phyloP scores from a whole-genome alignment of 2,329 filamentous ascomycete genomes.

The Neofusicoccum ribis region DNA sequence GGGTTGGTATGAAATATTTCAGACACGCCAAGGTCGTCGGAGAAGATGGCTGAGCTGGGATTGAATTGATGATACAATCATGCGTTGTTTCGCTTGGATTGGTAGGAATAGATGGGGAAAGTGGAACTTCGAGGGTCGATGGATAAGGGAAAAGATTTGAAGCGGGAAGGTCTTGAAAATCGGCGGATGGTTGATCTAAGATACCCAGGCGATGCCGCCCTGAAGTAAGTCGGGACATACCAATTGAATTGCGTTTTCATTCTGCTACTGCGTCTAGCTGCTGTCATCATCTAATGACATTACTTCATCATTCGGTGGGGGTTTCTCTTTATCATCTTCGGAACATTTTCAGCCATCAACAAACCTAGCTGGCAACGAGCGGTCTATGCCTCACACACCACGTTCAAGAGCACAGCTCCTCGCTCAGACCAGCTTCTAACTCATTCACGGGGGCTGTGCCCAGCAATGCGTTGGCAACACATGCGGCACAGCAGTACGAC shows the following conservation, averaged over 20 bases:
- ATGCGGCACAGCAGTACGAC: neutral
- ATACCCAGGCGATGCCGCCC: neutral
- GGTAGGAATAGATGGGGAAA: neutral
- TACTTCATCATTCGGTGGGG: too few relatives aligned
- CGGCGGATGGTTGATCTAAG: neutral
- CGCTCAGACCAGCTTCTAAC: neutral
- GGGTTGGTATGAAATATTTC: slow-evolving; percentile 99
- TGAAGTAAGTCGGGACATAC: neutral
- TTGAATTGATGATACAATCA: too few relatives aligned
- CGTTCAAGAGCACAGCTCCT: neutral
- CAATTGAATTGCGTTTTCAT: neutral
- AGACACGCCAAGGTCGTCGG: slow-evolving; percentile 88
- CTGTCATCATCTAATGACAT: too few relatives aligned
- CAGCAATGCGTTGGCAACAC: neutral
- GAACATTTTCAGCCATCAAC: too few relatives aligned
- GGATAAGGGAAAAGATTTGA: neutral
- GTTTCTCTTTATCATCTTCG: too few relatives aligned
- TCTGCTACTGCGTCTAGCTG: too few relatives aligned
- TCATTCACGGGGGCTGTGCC: neutral
- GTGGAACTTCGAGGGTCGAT: neutral
- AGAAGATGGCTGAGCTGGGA: slow-evolving; percentile 43
- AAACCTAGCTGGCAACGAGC: too few relatives aligned
- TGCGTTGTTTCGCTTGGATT: neutral
- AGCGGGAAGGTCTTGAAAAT: neutral
- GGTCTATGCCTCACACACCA: too few relatives aligned